Evolutionary conservation across 345 rosid genomes (phyloP).

Genomic region (Hibiscus syriacus): DNA sequence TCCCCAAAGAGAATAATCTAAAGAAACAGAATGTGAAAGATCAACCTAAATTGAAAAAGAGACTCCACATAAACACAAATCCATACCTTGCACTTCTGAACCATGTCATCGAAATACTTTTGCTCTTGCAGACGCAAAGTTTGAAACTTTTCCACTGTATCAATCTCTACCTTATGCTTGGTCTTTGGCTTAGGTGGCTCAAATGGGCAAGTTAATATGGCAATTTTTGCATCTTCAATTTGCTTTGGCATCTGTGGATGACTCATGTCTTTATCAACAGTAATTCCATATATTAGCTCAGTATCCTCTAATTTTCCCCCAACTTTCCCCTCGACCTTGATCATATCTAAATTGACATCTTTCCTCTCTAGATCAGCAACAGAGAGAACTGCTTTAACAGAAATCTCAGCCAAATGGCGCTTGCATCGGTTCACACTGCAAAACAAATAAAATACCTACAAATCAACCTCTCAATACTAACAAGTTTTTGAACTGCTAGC

Average conservation of each 20-base stretch:
- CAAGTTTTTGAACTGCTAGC: not conserved
- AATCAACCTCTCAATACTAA: not conserved
- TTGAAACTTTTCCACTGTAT: constrained; percentile 92
- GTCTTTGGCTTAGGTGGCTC: constrained; percentile 99
- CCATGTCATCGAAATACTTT: constrained; percentile 94
- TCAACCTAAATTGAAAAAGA: not conserved
- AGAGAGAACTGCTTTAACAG: constrained; percentile 90
- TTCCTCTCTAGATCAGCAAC: constrained; percentile 94
- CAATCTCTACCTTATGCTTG: constrained; percentile 98
- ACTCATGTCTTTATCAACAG: constrained; percentile 92
- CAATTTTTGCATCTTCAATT: constrained; percentile 87
- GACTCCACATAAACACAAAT: not conserved
- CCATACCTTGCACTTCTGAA: constrained; percentile 81
- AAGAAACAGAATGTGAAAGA: not conserved
- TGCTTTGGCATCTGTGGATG: constrained; percentile 98
- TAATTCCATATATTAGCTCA: constrained; percentile 75
- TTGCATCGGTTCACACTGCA: constrained; percentile 92
- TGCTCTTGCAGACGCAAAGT: constrained; percentile 81
- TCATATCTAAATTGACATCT: constrained; percentile 89
- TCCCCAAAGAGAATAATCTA: not conserved
- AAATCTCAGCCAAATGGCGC: constrained; percentile 84
- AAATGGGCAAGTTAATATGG: constrained; percentile 90
- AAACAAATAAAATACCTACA: constrained; percentile 11
- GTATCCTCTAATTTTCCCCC: constrained; percentile 92
- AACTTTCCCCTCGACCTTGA: constrained; percentile 93